Percentiles rank a stretch among this genome's conserved stretches.
These are phyloP conservation scores for Phaeosphaeriaceae sp. DNA, from an alignment of 2,329 filamentous ascomycete genomes.

Conservation along the genomic window DNA sequence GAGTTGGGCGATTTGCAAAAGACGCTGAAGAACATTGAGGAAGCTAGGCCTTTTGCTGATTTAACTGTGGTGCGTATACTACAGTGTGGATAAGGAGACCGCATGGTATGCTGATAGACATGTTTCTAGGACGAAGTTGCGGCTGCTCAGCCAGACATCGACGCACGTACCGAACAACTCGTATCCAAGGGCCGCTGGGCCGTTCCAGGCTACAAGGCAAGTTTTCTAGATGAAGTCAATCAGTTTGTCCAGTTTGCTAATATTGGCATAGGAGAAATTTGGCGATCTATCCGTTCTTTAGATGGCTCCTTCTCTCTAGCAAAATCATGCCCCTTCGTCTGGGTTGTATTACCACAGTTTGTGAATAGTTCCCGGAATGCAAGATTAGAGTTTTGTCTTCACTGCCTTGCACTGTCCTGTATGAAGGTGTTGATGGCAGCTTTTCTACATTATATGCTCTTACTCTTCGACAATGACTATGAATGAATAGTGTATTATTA, in stretches of 20 bases:
- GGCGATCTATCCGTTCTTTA: conserved; percentile 96
- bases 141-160: conserved; percentile 92
- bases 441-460: no score
- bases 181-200: conserved; percentile 98
- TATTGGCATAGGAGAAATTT: conserved; percentile 84
- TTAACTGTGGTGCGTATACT: conserved; percentile 85
- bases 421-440: no score
- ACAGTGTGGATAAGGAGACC: conserved; percentile 2
- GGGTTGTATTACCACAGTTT: conserved; percentile 50
- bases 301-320: conserved; percentile 49
- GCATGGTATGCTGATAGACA: conserved; percentile 24
- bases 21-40: conserved; percentile 97
- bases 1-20: conserved; percentile 93
- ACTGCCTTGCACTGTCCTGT: neutral
- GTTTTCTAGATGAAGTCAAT: conserved; percentile 38
- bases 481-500: no score
- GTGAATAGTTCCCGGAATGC: conserved; percentile 44
- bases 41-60: conserved; percentile 92
- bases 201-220: conserved; percentile 98
- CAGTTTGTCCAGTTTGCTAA: conserved; percentile 53
- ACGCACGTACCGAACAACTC: conserved; percentile 93
- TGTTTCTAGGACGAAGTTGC: conserved; percentile 83
- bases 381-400: conserved; percentile 8
- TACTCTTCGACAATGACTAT: no score
- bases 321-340: conserved; percentile 36